Conservation (phyloP, 2,329 filamentous ascomycete species). For the Coleophoma crateriformis region DNA sequence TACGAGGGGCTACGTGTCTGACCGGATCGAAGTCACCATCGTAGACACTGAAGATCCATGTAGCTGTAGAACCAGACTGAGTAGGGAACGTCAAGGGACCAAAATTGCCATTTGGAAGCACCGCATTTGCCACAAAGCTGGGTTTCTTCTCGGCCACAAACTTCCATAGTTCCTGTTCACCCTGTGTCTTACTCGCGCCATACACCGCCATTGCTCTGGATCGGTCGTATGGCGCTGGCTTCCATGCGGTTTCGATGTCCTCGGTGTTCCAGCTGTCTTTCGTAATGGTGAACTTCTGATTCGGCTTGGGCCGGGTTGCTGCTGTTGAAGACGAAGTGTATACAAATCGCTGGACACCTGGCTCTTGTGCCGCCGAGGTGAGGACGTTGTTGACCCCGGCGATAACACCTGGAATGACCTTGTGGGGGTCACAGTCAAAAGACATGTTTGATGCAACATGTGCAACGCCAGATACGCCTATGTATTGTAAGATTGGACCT, state of each 20-base stretch:
- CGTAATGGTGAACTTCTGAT: conserved; percentile 14
- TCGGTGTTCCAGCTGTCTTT: conserved; percentile 27
- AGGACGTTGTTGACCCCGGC: conserved; percentile 24
- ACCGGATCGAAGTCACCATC: not conserved
- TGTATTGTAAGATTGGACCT: not conserved
- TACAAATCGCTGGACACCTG: conserved; percentile 32
- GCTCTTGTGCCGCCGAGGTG: conserved; percentile 27
- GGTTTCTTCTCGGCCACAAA: conserved; percentile 23
- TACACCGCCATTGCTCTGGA: conserved; percentile 25
- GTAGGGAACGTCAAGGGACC: conserved; percentile 17
- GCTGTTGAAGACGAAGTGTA: conserved; percentile 28
- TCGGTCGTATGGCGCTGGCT: conserved; percentile 23
- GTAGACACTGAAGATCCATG: not conserved
- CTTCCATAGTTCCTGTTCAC: conserved; percentile 30
- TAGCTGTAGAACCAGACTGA: not conserved
- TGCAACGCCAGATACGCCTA: conserved; percentile 25
- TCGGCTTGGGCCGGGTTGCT: conserved; percentile 6
- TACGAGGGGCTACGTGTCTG: not conserved
- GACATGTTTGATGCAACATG: conserved; percentile 32
- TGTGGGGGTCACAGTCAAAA: conserved; percentile 30
- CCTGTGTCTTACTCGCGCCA: conserved; percentile 29
- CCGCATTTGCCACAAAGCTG: conserved; percentile 16
- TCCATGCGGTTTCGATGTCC: conserved; percentile 26
- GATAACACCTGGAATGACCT: conserved; percentile 31
- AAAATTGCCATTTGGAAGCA: conserved; percentile 25